phyloP scores from a whole-genome alignment of 495 filamentous ascomycete species.

The Aspergillus saccharolyticus region DNA sequence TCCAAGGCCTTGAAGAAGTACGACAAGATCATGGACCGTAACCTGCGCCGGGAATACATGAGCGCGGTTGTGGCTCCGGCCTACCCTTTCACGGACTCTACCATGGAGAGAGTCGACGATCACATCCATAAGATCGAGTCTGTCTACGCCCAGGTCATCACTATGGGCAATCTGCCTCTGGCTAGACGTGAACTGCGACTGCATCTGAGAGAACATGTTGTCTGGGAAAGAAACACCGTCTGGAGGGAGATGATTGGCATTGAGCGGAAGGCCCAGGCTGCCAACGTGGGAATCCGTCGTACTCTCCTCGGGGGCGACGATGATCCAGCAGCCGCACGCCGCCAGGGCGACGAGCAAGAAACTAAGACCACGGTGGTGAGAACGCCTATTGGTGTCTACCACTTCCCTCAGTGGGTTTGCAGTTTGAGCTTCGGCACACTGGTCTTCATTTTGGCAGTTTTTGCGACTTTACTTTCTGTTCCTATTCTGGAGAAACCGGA shows the following conservation, averaged over 20 bases:
- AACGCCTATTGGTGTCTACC: conserved; percentile 77
- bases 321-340: conserved; percentile 61
- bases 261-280: conserved; percentile 91
- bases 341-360: conserved; percentile 79
- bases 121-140: conserved; percentile 68
- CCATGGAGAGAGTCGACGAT: conserved; percentile 62
- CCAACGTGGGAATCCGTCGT: conserved; percentile 74
- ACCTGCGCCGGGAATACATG: conserved; percentile 71
- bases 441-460: conserved; percentile 64
- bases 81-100: conserved; percentile 69
- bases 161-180: conserved; percentile 65
- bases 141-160: conserved; percentile 75
- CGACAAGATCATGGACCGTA: conserved; percentile 87
- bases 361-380: conserved; percentile 58
- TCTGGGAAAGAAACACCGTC: conserved; percentile 98
- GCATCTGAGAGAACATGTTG: conserved; percentile 92
- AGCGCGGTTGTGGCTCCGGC: conserved; percentile 63
- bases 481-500: conserved; percentile 79
- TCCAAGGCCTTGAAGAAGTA: conserved; percentile 96
- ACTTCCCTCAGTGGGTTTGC: conserved; percentile 75
- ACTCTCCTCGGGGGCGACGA: conserved; percentile 73
- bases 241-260: conserved; percentile 99
- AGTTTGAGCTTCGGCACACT: conserved; percentile 74
- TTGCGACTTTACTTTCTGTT: conserved; percentile 63
- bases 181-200: conserved; percentile 83